Base-by-base conservation (phyloP, 2,329 filamentous ascomycete genomes). In the Boeremia exigua region DNA sequence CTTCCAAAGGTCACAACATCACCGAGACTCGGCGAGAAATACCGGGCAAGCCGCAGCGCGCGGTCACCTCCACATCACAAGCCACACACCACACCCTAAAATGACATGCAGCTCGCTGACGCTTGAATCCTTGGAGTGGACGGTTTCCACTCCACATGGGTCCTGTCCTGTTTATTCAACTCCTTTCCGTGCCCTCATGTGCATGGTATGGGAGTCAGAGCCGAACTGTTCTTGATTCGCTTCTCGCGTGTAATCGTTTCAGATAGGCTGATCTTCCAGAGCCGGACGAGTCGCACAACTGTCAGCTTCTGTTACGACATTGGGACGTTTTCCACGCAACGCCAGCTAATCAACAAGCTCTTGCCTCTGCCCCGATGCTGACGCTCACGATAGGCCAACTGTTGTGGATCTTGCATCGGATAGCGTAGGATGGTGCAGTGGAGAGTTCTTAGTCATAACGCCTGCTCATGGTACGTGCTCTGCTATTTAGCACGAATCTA, bases 71-170 rank as follows among this genome's bases (percentile, higher is more conserved):
- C 61, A 64, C 59, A 56, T 40, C 38, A 39, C 38, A 60, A 59
- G 45, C 47, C 47, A 48, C 47, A 48, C 44, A 54, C 23, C 29
- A 43, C 27, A 37, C 56, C 43, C 63, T 66, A 66, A 66, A 60
- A 66, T 66, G 63, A 62, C 59, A 61, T 66, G 61, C 63, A 66
- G 58, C 46, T 56, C 56, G 59, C 44, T 59, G 57, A 47, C 59
- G 59, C 59, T 61, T 45, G 51, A 57, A 29, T 37, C 48, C 40
- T 45, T 30, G 28, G 32, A 43, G 36, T 47, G 37, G 48, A 48
- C 56, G 56, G 30, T 29, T 25, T 42, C 23, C 11, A 51, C 48
- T 23, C 19, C 19, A 23, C 59, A 57, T 60, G 61, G 59, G 58
- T 61, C 49, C 27, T 56, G 55, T 51, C 59, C 39, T 66, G 58